These are phyloP conservation scores for Escallonia rubra DNA, from an alignment of 129 eudicot genomes.

Conservation along the genomic window DNA sequence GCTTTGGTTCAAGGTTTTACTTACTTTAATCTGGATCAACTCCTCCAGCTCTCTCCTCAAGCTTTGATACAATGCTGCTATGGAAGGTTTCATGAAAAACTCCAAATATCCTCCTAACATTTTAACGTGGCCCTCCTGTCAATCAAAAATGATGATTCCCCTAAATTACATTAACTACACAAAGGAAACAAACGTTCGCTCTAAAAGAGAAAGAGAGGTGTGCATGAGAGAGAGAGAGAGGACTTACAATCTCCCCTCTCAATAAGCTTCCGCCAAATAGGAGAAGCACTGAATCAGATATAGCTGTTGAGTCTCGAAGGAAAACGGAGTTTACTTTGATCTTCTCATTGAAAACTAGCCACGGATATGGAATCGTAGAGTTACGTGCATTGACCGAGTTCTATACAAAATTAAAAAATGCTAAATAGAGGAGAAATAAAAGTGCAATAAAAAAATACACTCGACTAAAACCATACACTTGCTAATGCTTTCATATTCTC, in stretches of 20 bases:
- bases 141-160: background rate
- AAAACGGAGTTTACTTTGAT: slow-evolving; percentile 88
- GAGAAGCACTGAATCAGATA: slow-evolving; percentile 85
- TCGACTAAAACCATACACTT: background rate
- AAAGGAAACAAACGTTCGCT: background rate
- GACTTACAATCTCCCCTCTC: slow-evolving; percentile 65
- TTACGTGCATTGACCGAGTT: slow-evolving; percentile 92
- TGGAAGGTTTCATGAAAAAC: slow-evolving; percentile 67
- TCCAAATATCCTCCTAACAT: slow-evolving; percentile 97
- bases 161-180: background rate
- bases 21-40: slow-evolving; percentile 70
- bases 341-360: slow-evolving; percentile 95
- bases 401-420: slow-evolving; percentile 20
- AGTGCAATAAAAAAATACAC: background rate
- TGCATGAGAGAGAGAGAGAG: background rate
- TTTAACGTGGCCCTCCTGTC: slow-evolving; percentile 81
- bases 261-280: slow-evolving; percentile 81
- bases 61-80: slow-evolving; percentile 64
- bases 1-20: slow-evolving; percentile 1
- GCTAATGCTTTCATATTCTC: background rate
- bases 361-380: slow-evolving; percentile 77
- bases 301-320: slow-evolving; percentile 88
- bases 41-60: slow-evolving; percentile 79
- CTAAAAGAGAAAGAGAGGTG: background rate
- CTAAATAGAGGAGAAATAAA: background rate